A percentile compares a stretch with the other conserved stretches of the same genome.
phyloP scores from a whole-genome alignment of 208 protist species.

The Crithidia sp. region DNA sequence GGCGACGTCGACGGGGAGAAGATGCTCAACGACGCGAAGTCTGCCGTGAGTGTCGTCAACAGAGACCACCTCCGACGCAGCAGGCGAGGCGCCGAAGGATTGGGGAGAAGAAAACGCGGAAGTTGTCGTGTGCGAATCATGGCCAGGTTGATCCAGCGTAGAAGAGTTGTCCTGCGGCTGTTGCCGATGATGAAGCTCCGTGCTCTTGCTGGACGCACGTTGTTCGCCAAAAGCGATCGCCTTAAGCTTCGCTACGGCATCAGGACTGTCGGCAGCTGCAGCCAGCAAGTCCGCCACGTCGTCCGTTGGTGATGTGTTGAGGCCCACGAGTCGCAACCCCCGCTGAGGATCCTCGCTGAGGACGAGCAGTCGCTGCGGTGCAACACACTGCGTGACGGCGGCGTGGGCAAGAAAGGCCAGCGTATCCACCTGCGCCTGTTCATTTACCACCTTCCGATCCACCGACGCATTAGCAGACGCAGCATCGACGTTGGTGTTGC shows the following conservation, averaged over 20 bases:
- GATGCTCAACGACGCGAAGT: conserved; percentile 42
- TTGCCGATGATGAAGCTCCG: not conserved
- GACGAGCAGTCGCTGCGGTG: conserved; percentile 66
- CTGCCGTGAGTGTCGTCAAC: not conserved
- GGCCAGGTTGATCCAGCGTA: not conserved
- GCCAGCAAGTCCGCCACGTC: conserved; percentile 47
- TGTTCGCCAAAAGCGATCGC: conserved; percentile 9
- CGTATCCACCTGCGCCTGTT: conserved; percentile 19
- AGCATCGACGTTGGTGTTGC: not conserved
- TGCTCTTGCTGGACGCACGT: not conserved
- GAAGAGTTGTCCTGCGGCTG: not conserved
- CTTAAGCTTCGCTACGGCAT: conserved; percentile 21
- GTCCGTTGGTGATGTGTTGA: conserved; percentile 38
- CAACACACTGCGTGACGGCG: conserved; percentile 62
- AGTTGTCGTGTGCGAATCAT: not conserved
- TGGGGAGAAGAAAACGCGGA: no score
- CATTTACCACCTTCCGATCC: not conserved
- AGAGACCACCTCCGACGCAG: not conserved
- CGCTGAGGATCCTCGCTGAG: conserved; percentile 59
- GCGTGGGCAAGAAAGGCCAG: conserved; percentile 77
- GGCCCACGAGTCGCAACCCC: conserved; percentile 51
- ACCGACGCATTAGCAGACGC: not conserved
- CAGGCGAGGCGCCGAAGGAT: no score
- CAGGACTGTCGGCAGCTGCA: conserved; percentile 14
- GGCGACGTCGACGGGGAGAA: conserved; percentile 52